Evolutionary conservation across 768 basidiomycete genomes (phyloP), one percentile per base, ranked within the genome.

Genomic region (Tricholoma sp.): DNA sequence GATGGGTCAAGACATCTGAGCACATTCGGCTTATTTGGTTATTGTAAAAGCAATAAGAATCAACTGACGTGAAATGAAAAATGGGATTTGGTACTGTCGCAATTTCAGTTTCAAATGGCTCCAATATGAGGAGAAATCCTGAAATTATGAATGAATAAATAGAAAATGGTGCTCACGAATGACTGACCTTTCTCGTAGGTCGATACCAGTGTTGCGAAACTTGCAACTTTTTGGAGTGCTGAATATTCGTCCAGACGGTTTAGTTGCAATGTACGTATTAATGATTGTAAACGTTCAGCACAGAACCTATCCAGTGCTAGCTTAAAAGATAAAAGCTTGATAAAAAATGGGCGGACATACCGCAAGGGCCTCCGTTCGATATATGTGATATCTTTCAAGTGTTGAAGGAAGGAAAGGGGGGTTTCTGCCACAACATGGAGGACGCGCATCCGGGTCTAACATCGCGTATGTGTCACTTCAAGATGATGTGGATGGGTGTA

Each of bases 351-450:
- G 24, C 24, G 32, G 41, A 72, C 79, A 54, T 69, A 91, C 96
- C 91, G 83, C 58, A 99, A 74, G 10, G 97, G 97, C 60, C 95
- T 78, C 56, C 91, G 80, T 69, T 99, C 97, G 57, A 99, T 99
- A 69, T 94, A 99, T 12, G 97, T 98, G 60, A 98, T 98, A 64
- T 99, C 97, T 73, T 97, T 98, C 49, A 99, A 79, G 72, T 99
- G 97, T 66, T 98, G 96, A 41, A 99, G 74, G 71, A 99, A 99
- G 1, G 96, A 98, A 24, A 91, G 76, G 0, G 97, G 97, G 1
- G 97, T 99, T 72, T 99, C 97, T 16, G 97, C 97, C 12, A 99
- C 97, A 59, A 99, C 97, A 69, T 98, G 97, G 24, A 98, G 76
- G n/a, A 99, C 97, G 51, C 97, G 86, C 96, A 98, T 98, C 54